Conservation (phyloP, 116 monocot species). For the Trichopus zeylanicus region DNA sequence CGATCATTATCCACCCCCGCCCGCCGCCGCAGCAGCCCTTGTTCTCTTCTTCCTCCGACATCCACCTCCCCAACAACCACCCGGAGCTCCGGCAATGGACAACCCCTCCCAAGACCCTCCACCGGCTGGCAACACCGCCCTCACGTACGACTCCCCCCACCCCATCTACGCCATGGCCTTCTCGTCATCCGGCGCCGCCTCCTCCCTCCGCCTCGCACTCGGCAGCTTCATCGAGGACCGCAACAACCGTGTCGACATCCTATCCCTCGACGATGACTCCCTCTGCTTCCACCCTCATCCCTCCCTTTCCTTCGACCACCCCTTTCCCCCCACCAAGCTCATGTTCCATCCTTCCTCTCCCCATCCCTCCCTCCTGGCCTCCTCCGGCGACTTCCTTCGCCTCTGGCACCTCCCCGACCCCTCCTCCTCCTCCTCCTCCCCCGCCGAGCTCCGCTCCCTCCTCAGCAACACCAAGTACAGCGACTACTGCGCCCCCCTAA, state of each 20-base stretch:
- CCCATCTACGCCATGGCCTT: conserved; percentile 68
- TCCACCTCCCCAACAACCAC: no score
- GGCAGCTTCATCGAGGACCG: conserved; percentile 71
- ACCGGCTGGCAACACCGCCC: no score
- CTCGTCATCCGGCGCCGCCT: conserved; percentile 16
- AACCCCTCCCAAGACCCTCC: conserved; percentile 6
- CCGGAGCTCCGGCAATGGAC: background rate
- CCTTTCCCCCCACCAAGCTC: conserved; percentile 88
- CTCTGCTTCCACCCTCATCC: conserved; percentile 34
- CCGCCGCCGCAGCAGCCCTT: no score
- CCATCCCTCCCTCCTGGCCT: conserved; percentile 51
- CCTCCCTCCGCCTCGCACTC: conserved; percentile 62
- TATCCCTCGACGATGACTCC: conserved; percentile 54
- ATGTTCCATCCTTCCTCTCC: conserved; percentile 61
- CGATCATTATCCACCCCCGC: no score
- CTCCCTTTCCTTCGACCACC: conserved; percentile 68
- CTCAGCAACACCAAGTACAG: conserved; percentile 50
- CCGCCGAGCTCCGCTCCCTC: conserved; percentile 30
- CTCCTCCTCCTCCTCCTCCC: background rate
- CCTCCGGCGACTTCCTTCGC: conserved; percentile 73
- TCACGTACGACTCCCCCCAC: conserved; percentile 52
- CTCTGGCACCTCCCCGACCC: conserved; percentile 42
- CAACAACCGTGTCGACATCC: conserved; percentile 57
- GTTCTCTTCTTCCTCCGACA: no score
- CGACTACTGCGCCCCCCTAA: conserved; percentile 76